Evolutionary conservation across 73 alveolate species (phyloP).

Genomic region (Paramecium caudatum): DNA sequence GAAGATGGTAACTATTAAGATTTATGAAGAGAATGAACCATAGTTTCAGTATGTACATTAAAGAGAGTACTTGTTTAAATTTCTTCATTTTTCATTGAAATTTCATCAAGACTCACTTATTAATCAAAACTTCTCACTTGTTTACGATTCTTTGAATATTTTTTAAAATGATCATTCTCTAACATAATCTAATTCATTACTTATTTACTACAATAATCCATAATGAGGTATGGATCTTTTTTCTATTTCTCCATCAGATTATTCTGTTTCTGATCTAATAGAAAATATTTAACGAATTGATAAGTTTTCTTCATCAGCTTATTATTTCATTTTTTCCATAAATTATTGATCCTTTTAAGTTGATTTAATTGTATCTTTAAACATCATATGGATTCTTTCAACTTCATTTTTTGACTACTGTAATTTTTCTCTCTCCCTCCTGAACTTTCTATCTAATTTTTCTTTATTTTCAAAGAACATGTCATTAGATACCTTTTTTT

Average conservation of each 20-base stretch:
- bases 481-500: neutral
- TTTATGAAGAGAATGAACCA: conserved; percentile 20
- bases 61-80: conserved; percentile 34
- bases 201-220: conserved; percentile 39
- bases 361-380: conserved; percentile 48
- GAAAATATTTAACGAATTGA: conserved; percentile 42
- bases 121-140: conserved; percentile 44
- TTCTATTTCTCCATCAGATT: conserved; percentile 56
- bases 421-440: conserved; percentile 31
- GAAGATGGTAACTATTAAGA: conserved; percentile 1
- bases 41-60: neutral
- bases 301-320: conserved; percentile 47
- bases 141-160: conserved; percentile 26
- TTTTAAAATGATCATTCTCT: conserved; percentile 61
- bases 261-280: conserved; percentile 60
- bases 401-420: conserved; percentile 19
- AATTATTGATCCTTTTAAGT: conserved; percentile 42
- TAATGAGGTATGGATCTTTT: neutral
- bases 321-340: conserved; percentile 48
- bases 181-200: neutral
- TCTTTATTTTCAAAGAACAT: conserved; percentile 14
- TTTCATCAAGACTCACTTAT: conserved; percentile 47
- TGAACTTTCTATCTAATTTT: conserved; percentile 28
- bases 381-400: conserved; percentile 16
- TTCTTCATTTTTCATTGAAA: conserved; percentile 62